Percentiles rank a stretch among this genome's conserved stretches.
Evolutionary conservation across 1,139 yeast genomes (phyloP).

Genomic region (Kodamaea sp.): DNA sequence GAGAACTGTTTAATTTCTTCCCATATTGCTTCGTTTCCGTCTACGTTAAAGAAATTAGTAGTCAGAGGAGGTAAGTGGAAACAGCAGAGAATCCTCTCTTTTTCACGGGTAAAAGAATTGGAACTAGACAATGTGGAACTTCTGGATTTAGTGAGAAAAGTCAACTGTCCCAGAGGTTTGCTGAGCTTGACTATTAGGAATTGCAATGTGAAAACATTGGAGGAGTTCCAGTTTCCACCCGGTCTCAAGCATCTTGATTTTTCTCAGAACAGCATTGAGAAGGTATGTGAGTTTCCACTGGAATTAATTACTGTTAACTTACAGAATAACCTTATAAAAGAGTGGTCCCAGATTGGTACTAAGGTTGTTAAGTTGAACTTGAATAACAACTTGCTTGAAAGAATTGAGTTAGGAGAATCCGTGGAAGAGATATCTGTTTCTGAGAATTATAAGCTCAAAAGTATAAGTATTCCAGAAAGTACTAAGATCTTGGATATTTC

Average conservation of each 20-base stretch:
- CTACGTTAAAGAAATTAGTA: conserved; percentile 9
- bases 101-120: conserved; percentile 11
- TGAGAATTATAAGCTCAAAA: no score
- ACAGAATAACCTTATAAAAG: background rate
- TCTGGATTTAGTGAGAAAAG: conserved; percentile 8
- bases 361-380: conserved; percentile 7
- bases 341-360: no score
- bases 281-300: conserved; percentile 2
- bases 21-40: conserved; percentile 13
- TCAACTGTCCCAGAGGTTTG: conserved; percentile 9
- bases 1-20: conserved; percentile 15
- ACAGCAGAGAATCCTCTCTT: conserved; percentile 11
- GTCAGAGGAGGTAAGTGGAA: conserved; percentile 15
- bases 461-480: conserved; percentile 1
- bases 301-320: background rate
- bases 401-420: no score
- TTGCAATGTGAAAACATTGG: conserved; percentile 8
- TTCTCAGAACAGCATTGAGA: conserved; percentile 8
- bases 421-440: no score
- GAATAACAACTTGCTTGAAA: conserved; percentile 7
- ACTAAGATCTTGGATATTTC: conserved; percentile 1
- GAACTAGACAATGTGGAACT: conserved; percentile 11
- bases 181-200: conserved; percentile 8
- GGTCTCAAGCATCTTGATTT: conserved; percentile 8
- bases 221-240: conserved; percentile 6